Percentiles rank a stretch among this genome's conserved stretches.
Conservation (phyloP, 2,329 filamentous ascomycete species). For the Nectriaceae sp. region DNA sequence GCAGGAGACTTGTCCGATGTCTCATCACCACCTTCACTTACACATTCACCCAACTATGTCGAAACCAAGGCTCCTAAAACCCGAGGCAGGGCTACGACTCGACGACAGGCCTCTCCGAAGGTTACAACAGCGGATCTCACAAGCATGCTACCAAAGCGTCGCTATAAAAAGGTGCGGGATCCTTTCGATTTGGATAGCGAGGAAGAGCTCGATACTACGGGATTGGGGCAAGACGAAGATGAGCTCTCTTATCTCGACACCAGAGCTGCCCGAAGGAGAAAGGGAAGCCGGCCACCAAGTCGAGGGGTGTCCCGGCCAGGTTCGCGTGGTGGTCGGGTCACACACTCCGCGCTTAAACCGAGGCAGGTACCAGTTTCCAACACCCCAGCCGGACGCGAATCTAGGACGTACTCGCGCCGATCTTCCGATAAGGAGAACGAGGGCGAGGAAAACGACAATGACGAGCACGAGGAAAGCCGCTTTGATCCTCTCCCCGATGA, state of each 20-base stretch:
- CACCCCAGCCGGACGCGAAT: slow-evolving; percentile 23
- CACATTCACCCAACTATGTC: slow-evolving; percentile 63
- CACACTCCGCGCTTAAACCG: slow-evolving; percentile 25
- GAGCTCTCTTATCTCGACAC: slow-evolving; percentile 53
- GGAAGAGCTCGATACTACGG: slow-evolving; percentile 50
- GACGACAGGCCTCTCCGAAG: slow-evolving; percentile 41
- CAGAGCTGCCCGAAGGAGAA: slow-evolving; percentile 36
- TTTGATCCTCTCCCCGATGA: slow-evolving; percentile 49
- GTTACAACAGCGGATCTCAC: slow-evolving; percentile 57
- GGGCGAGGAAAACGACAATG: slow-evolving; percentile 34
- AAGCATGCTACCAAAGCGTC: slow-evolving; percentile 54
- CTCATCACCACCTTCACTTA: slow-evolving; percentile 66
- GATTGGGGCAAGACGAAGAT: slow-evolving; percentile 55
- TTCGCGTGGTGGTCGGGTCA: slow-evolving; percentile 28
- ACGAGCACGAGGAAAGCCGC: slow-evolving; percentile 39
- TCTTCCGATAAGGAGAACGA: slow-evolving; percentile 63
- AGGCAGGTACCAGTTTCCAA: slow-evolving; percentile 23
- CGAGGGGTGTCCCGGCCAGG: slow-evolving; percentile 29
- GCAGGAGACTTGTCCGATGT: slow-evolving; percentile 52
- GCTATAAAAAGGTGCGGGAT: slow-evolving; percentile 42
- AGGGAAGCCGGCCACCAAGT: slow-evolving; percentile 32
- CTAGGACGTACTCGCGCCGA: slow-evolving; percentile 53
- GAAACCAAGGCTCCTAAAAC: slow-evolving; percentile 26
- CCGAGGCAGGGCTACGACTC: slow-evolving; percentile 33
- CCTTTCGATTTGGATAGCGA: slow-evolving; percentile 46